A percentile compares a stretch with the other conserved stretches of the same genome.
Evolutionary conservation across 1,284 basidiomycete genomes (phyloP).

Genomic region (Leccinum subrobustum): DNA sequence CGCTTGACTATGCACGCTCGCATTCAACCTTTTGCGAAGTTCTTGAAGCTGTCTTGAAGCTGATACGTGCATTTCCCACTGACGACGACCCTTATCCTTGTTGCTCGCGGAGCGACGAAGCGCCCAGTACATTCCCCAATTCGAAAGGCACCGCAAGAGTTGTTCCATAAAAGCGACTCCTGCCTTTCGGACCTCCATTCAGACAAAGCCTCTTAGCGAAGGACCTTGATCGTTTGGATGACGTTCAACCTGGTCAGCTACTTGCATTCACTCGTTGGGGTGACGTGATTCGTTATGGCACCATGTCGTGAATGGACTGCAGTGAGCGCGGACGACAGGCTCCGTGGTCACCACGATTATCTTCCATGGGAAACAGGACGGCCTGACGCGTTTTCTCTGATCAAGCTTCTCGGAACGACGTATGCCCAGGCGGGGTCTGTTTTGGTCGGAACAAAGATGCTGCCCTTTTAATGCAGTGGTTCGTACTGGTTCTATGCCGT

Average conservation of each 20-base stretch:
- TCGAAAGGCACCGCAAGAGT: neutral
- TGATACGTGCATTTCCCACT: neutral
- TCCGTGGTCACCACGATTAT: neutral
- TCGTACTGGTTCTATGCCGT: neutral
- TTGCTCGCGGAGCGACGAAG: neutral
- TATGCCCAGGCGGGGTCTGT: slow-evolving; percentile 10
- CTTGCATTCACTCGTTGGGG: slow-evolving; percentile 4
- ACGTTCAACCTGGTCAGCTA: neutral
- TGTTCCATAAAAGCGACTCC: neutral
- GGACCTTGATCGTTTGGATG: neutral
- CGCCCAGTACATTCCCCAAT: neutral
- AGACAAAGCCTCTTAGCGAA: neutral
- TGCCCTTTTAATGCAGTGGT: slow-evolving; percentile 2
- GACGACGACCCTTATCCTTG: neutral
- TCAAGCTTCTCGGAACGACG: slow-evolving; percentile 4
- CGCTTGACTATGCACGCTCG: neutral
- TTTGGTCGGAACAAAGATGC: neutral
- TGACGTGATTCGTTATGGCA: neutral
- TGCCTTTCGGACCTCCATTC: neutral
- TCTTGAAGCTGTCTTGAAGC: neutral
- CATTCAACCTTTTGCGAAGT: neutral
- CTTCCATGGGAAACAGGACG: neutral
- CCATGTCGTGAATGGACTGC: neutral
- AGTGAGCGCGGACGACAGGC: slow-evolving; percentile 2
- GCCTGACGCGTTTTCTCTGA: neutral